Evolutionary conservation across 1,139 yeast species (phyloP), one percentile per base, ranked within the genome.

Genomic region (Kodamaea sp.): DNA sequence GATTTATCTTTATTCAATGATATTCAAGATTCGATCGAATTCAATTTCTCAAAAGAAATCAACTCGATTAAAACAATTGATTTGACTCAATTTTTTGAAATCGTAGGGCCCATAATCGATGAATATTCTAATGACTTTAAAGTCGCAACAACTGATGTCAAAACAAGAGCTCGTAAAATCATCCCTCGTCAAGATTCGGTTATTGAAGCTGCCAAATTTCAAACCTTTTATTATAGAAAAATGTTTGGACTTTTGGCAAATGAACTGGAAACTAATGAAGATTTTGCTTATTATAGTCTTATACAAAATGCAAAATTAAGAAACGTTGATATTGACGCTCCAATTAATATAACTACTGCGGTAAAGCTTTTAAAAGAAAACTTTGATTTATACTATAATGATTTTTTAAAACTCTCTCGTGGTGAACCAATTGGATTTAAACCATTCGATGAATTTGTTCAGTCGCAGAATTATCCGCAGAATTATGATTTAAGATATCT

Each of bases 191-290:
- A 73, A 53, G 49, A 51, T 6, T 67, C 76, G 11, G 82, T 79
- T 0, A 36, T 77, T 3, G 54, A 62, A 2, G 65, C 74, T 2
- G 75, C 86, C 0, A 72, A 72, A 46, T 45, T 67, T 20, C 90
- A 84, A 58, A 79, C 81, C 1, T 69, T 70, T 56, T 72, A 78
- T 49, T 84, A 84, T 54, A 62, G 55, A 8, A 44, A 47, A 31
- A 48, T 57, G 47, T 31, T 55, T 8, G 46, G 41, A 8, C 36
- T 49, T n/a, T 45, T 57, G 2, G 34, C 57, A 4, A 36, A 38
- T 12, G 38, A 36, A 22, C 20, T 15, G 4, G 10, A 22, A 2
- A 11, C 35, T 3, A 31, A 20, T 2, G 33, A 38, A 15, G 36
- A 40, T 27, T 43, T 47, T 31, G 53, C 45, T 3, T 50, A 50